phyloP scores from a whole-genome alignment of 1,139 yeast species.

The Starmera stellimalicola region DNA sequence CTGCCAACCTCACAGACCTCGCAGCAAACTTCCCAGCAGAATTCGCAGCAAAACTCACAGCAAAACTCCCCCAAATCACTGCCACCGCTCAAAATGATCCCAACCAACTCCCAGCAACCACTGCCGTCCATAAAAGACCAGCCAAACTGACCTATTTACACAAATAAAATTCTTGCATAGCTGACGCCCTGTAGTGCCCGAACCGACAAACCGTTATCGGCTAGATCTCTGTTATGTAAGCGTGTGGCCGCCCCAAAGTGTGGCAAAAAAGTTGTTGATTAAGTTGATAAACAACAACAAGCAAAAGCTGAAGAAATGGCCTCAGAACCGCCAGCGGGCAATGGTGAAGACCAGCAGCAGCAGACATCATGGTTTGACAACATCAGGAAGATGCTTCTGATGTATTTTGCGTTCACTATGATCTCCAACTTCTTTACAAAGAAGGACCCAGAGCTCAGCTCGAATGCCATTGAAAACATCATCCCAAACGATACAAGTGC shows the following conservation, averaged over 20 bases:
- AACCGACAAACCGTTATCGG: too few species aligned
- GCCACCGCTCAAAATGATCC: neutral
- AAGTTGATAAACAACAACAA: too few species aligned
- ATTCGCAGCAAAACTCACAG: constrained; percentile 1
- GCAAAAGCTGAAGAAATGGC: neutral
- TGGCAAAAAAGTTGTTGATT: too few species aligned
- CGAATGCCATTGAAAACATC: neutral
- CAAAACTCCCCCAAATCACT: constrained; percentile 1
- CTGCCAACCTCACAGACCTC: neutral
- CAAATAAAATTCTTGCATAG: too few species aligned
- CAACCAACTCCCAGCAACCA: constrained; percentile 1
- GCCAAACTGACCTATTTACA: too few species aligned
- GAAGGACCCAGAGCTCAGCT: neutral
- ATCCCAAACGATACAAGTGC: neutral
- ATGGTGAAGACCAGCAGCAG: neutral
- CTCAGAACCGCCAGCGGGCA: neutral
- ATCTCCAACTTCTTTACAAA: neutral
- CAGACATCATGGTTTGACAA: neutral
- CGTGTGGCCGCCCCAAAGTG: too few species aligned
- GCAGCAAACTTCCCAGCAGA: neutral
- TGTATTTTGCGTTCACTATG: neutral
- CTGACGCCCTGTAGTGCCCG: too few species aligned
- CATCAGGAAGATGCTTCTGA: neutral
- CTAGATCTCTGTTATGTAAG: too few species aligned
- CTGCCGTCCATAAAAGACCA: too few species aligned